A percentile compares a stretch with the other conserved stretches of the same genome.
These are phyloP conservation scores for Acidomyces sp. DNA, from an alignment of 495 filamentous ascomycete species.

Conservation along the genomic window DNA sequence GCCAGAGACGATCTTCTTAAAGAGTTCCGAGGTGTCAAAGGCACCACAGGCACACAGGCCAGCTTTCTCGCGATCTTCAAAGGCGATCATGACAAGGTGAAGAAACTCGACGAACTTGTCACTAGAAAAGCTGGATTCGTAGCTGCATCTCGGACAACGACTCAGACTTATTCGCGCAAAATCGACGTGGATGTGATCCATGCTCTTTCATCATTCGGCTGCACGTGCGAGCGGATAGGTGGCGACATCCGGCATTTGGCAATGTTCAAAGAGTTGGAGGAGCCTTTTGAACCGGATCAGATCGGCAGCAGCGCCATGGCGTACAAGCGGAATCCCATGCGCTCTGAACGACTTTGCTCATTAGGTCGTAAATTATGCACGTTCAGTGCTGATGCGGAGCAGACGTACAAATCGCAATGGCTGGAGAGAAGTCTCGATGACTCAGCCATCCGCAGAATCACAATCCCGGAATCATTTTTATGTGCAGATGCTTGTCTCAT, in stretches of 20 bases:
- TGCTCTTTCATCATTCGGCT: conserved; percentile 68
- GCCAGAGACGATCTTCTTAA: conserved; percentile 49
- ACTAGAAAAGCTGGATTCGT: conserved; percentile 76
- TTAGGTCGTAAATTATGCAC: conserved; percentile 59
- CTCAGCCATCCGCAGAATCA: conserved; percentile 53
- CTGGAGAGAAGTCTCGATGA: conserved; percentile 53
- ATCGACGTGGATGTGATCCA: conserved; percentile 72
- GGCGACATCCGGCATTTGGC: conserved; percentile 72
- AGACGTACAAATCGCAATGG: conserved; percentile 79
- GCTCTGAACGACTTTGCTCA: conserved; percentile 68
- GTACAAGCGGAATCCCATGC: conserved; percentile 88
- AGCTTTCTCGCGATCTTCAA: conserved; percentile 75
- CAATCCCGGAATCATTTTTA: conserved; percentile 71
- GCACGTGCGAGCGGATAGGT: conserved; percentile 62
- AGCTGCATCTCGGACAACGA: conserved; percentile 57
- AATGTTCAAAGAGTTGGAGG: conserved; percentile 70
- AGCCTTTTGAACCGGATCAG: conserved; percentile 76
- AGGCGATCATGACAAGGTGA: conserved; percentile 65
- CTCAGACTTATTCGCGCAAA: conserved; percentile 72
- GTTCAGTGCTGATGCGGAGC: conserved; percentile 51
- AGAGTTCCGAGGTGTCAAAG: conserved; percentile 72
- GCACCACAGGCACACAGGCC: conserved; percentile 66
- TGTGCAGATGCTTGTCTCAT: conserved; percentile 71
- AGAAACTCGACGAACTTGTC: conserved; percentile 58
- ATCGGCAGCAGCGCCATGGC: conserved; percentile 53